Evolutionary conservation across 768 basidiomycete genomes (phyloP).

Genomic region (Sistotremastrum suecicum): DNA sequence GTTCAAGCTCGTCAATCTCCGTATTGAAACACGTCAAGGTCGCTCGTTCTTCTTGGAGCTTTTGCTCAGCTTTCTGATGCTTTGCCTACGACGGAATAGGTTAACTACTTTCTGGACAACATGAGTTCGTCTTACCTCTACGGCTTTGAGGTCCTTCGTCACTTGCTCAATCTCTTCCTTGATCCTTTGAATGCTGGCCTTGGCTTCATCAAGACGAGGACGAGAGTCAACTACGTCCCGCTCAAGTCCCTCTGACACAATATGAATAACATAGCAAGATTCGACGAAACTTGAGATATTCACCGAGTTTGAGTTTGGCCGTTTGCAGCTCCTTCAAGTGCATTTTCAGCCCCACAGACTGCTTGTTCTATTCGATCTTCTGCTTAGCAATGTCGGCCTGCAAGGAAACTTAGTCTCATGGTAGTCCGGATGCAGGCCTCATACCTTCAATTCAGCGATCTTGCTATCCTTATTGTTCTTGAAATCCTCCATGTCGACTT

Average conservation of each 20-base stretch:
- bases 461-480: constrained; percentile 98
- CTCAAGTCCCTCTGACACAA: constrained; percentile 34
- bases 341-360: constrained; percentile 67
- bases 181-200: constrained; percentile 16
- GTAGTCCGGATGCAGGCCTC: constrained; percentile 5
- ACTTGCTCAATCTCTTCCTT: constrained; percentile 19
- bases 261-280: background rate
- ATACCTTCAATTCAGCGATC: constrained; percentile 82
- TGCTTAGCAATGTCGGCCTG: constrained; percentile 70
- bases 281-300: constrained; percentile 12
- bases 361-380: constrained; percentile 69
- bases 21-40: constrained; percentile 78
- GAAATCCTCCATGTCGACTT: constrained; percentile 97
- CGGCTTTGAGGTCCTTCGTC: constrained; percentile 7
- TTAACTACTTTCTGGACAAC: no score
- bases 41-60: constrained; percentile 74
- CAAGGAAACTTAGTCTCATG: background rate
- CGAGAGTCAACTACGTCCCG: constrained; percentile 22
- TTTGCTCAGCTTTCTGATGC: constrained; percentile 51
- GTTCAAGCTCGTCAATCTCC: constrained; percentile 75
- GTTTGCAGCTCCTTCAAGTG: constrained; percentile 87
- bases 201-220: constrained; percentile 19
- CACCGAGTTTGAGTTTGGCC: constrained; percentile 76
- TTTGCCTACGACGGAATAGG: no score
- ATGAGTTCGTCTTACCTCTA: constrained; percentile 7